These are phyloP conservation scores for Prinsepia uniflora DNA, from an alignment of 306 rosid species.

Conservation along the genomic window DNA sequence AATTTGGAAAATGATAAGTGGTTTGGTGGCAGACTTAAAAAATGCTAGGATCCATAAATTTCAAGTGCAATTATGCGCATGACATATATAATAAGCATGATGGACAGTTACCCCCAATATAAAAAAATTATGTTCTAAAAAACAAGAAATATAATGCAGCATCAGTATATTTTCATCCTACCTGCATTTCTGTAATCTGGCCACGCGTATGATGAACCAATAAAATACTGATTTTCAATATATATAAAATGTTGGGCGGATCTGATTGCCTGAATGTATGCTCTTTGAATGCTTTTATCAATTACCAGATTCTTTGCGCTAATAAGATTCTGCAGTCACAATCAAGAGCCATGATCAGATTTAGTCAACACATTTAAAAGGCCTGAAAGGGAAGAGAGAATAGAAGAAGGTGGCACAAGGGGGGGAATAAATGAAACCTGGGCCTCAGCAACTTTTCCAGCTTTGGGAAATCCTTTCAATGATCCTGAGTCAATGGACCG, in stretches of 20 bases:
- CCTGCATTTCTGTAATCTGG: constrained; percentile 81
- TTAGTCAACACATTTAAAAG: not conserved
- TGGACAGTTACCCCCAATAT: not conserved
- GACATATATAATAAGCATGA: not conserved
- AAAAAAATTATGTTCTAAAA: not conserved
- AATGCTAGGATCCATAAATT: not conserved
- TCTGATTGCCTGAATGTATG: constrained; percentile 90
- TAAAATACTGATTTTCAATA: constrained; percentile 89
- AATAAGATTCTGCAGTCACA: constrained; percentile 72
- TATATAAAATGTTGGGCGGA: constrained; percentile 92
- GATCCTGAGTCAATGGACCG: constrained; percentile 96
- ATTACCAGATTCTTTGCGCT: constrained; percentile 62
- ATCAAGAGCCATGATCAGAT: constrained; percentile 17
- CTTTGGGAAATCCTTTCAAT: constrained; percentile 81
- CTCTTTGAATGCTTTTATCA: constrained; percentile 92
- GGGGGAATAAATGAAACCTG: constrained; percentile 40
- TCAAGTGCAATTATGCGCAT: not conserved
- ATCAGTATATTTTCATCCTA: constrained; percentile 31
- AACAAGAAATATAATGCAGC: constrained; percentile 13
- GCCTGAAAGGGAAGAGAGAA: constrained; percentile 16
- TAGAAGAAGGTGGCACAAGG: constrained; percentile 4
- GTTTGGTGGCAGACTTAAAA: not conserved
- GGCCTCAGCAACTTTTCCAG: constrained; percentile 32
- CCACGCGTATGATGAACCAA: constrained; percentile 95
- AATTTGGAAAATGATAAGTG: constrained; percentile 13